Evolutionary conservation across 768 basidiomycete genomes (phyloP).

Genomic region (Russula dissimulans): DNA sequence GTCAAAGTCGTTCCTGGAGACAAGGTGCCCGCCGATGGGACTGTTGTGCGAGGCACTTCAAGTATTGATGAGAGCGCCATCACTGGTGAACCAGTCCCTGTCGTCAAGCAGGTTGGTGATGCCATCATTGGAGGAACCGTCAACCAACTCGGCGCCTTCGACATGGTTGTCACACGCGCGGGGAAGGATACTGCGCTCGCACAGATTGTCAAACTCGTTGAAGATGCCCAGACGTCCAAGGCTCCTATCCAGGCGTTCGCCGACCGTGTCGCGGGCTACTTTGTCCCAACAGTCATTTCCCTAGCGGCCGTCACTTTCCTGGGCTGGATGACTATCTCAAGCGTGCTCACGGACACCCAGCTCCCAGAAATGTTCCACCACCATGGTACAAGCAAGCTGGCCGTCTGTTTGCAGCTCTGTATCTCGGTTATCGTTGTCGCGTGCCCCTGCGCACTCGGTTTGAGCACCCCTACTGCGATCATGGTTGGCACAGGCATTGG

Average conservation of each 20-base stretch:
- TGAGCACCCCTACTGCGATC: slow-evolving; percentile 95
- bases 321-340: slow-evolving; percentile 71
- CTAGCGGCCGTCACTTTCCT: slow-evolving; percentile 77
- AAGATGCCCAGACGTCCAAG: slow-evolving; percentile 96
- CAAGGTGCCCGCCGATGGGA: slow-evolving; percentile 93
- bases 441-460: slow-evolving; percentile 93
- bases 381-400: slow-evolving; percentile 76
- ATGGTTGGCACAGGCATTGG: slow-evolving; percentile 99
- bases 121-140: slow-evolving; percentile 92
- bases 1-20: slow-evolving; percentile 95
- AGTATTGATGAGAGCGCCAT: slow-evolving; percentile 93
- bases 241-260: slow-evolving; percentile 98
- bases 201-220: slow-evolving; percentile 94
- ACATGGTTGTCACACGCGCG: slow-evolving; percentile 91
- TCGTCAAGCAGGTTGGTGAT: slow-evolving; percentile 77
- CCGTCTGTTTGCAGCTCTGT: slow-evolving; percentile 91
- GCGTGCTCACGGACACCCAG: slow-evolving; percentile 40
- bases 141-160: slow-evolving; percentile 94
- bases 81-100: slow-evolving; percentile 89
- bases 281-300: slow-evolving; percentile 85
- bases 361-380: slow-evolving; percentile 81
- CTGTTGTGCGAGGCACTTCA: slow-evolving; percentile 76
- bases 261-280: slow-evolving; percentile 88
- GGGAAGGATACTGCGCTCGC: slow-evolving; percentile 94
- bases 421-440: slow-evolving; percentile 98